These are phyloP conservation scores for Orbilia javanica DNA, from an alignment of 2,329 filamentous ascomycete genomes.

Conservation along the genomic window DNA sequence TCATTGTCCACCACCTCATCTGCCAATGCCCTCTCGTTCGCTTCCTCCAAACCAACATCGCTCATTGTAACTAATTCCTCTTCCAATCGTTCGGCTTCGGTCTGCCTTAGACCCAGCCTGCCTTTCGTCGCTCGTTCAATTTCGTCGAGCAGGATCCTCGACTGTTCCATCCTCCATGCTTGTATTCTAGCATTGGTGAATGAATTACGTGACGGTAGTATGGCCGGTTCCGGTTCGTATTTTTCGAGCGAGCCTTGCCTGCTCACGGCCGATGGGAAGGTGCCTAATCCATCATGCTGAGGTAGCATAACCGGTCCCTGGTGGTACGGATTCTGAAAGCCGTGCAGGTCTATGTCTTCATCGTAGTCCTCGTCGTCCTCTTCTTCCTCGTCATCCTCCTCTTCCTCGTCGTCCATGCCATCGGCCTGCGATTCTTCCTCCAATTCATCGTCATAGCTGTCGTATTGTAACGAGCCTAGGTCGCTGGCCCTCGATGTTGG, in stretches of 20 bases:
- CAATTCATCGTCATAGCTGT: conserved; percentile 67
- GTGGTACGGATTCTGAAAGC: conserved; percentile 66
- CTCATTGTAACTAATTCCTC: conserved; percentile 63
- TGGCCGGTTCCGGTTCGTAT: conserved; percentile 74
- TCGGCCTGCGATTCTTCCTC: conserved; percentile 66
- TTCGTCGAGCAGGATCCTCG: conserved; percentile 84
- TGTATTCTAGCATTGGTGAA: conserved; percentile 82
- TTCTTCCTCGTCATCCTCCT: conserved; percentile 74
- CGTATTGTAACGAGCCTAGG: conserved; percentile 74
- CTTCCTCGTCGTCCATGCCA: conserved; percentile 72
- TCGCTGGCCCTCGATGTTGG: conserved; percentile 79
- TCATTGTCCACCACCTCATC: conserved; percentile 67
- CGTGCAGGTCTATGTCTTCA: conserved; percentile 70
- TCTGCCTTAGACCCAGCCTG: conserved; percentile 65
- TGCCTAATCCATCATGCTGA: conserved; percentile 89
- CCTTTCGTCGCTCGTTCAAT: conserved; percentile 86
- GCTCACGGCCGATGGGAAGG: conserved; percentile 74
- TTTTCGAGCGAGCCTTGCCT: conserved; percentile 70
- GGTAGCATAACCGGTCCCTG: conserved; percentile 79
- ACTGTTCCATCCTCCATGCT: conserved; percentile 91
- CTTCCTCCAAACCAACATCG: conserved; percentile 61
- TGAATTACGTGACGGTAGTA: conserved; percentile 36
- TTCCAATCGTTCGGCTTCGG: conserved; percentile 62
- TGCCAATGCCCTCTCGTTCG: conserved; percentile 69
- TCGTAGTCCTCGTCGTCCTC: conserved; percentile 80